Base-by-base conservation (phyloP, 176 grass and related monocot species). In the Puya raimondii region DNA sequence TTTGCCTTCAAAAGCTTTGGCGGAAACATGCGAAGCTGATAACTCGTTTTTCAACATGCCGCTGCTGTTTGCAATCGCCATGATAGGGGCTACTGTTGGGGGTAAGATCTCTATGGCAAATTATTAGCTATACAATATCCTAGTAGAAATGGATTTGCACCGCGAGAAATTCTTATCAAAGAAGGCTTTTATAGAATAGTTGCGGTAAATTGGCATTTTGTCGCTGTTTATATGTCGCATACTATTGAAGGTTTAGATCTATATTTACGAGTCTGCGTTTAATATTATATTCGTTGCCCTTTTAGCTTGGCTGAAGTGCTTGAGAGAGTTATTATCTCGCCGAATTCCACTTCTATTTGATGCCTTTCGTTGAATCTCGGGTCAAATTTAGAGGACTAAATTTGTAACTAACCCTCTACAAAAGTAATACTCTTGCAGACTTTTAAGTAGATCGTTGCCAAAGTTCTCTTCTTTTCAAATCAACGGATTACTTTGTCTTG, bases 51-150 rank as follows among this genome's bases (percentile, higher is more conserved):
- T 86, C 66, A 88, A 84, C 80, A 99, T 99, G 90, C 95, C 90
- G 17, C 52, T 99, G 64, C 57, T 99, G 51, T 99, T 99, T 65
- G 85, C 84, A 52, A 99, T 99, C 73, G 90, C 90, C 64, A 85
- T 99, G 87, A 69, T 99, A 2, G 95, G 95, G 27, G 95, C 95
- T 84, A 99, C 95, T 26, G 90, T 99, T 78, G 95, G 94, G 70
- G 90, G 94, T 99, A 90, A 79, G 65, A 23, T 77, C 9, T 21
- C 49, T 71, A 42, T 7, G 33, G 63, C 23, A 23, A 64, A 21
- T 27, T 79, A 8, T 51, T 23, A 71, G 51, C 58, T 51, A 64
- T 65, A 26, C 13, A 49, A 79, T 50, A n/a, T 65, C 13, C 61
- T 70, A 72, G 47, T 20, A 5, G 16, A n/a, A 17, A 58, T 18